Evolutionary conservation across 257 asterid genomes (phyloP).

Genomic region (Penstemon eatonii): DNA sequence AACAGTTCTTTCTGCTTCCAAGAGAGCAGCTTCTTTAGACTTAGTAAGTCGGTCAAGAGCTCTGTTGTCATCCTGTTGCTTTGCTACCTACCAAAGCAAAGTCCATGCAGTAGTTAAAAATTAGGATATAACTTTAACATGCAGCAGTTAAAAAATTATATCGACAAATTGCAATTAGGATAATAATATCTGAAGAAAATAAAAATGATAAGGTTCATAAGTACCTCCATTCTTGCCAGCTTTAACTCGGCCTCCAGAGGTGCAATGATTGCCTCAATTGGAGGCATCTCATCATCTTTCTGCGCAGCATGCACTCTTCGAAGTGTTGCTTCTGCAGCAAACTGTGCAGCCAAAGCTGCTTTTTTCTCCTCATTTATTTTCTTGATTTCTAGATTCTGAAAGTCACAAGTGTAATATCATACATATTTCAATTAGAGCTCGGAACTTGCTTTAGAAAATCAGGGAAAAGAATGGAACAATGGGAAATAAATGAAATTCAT

Average conservation of each 20-base stretch:
- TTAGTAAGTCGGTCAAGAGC: conserved; percentile 88
- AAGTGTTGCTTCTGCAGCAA: conserved; percentile 96
- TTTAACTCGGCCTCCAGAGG: conserved; percentile 95
- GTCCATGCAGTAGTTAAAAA: conserved; percentile 11
- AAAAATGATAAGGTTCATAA: conserved; percentile 11
- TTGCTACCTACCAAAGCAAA: conserved; percentile 58
- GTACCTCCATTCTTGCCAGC: conserved; percentile 80
- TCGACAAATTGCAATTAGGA: conserved; percentile 9
- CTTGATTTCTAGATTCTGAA: conserved; percentile 84
- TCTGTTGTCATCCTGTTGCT: conserved; percentile 88
- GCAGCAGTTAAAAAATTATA: conserved; percentile 15
- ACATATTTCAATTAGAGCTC: conserved; percentile 17
- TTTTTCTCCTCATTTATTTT: conserved; percentile 85
- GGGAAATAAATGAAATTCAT: conserved; percentile 2
- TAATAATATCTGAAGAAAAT: conserved; percentile 24
- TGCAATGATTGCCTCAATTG: conserved; percentile 87
- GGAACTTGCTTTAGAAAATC: conserved; percentile 2
- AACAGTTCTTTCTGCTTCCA: conserved; percentile 83
- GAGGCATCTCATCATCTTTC: conserved; percentile 95
- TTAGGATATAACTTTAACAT: conserved; percentile 17
- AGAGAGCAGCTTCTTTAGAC: conserved; percentile 90
- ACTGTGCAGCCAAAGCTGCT: conserved; percentile 80
- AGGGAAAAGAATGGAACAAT: neutral
- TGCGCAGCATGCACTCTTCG: conserved; percentile 93
- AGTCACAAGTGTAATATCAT: conserved; percentile 24